Conservation (phyloP, 176 grass and related monocot genomes). For the Panicum miliaceum region DNA sequence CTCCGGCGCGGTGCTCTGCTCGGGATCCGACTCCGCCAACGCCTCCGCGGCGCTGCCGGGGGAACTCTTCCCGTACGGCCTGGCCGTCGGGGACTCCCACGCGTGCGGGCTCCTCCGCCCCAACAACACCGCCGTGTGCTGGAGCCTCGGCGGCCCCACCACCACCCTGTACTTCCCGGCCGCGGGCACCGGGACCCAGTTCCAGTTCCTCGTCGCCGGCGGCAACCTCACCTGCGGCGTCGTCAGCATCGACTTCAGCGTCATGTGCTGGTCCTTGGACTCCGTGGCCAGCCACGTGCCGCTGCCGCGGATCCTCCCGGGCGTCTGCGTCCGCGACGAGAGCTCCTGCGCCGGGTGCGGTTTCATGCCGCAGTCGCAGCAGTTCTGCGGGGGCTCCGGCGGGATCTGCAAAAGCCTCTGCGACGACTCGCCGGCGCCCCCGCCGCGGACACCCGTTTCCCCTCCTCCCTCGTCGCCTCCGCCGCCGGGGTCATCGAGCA, state of each 20-base stretch:
- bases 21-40: background rate
- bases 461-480: constrained; percentile 18
- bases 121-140: constrained; percentile 68
- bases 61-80: constrained; percentile 42
- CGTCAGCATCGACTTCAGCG: constrained; percentile 34
- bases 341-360: constrained; percentile 45
- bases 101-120: constrained; percentile 58
- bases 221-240: constrained; percentile 85
- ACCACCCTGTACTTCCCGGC: constrained; percentile 29
- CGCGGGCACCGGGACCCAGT: constrained; percentile 24
- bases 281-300: background rate
- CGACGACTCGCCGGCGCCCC: background rate
- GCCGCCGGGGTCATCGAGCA: background rate
- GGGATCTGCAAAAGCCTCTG: constrained; percentile 54
- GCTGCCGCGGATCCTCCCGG: constrained; percentile 57
- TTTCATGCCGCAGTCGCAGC: constrained; percentile 31
- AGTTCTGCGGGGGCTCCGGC: constrained; percentile 40
- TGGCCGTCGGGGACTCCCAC: constrained; percentile 70
- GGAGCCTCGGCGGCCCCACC: constrained; percentile 44
- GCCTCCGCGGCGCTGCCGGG: background rate
- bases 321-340: constrained; percentile 50
- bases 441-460: background rate
- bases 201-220: constrained; percentile 72
- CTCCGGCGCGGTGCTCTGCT: constrained; percentile 48
- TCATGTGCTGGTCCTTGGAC: constrained; percentile 57